A percentile compares a stretch with the other conserved stretches of the same genome.
Conservation (phyloP, 495 filamentous ascomycete species). For the Penicillium malachiteum region DNA sequence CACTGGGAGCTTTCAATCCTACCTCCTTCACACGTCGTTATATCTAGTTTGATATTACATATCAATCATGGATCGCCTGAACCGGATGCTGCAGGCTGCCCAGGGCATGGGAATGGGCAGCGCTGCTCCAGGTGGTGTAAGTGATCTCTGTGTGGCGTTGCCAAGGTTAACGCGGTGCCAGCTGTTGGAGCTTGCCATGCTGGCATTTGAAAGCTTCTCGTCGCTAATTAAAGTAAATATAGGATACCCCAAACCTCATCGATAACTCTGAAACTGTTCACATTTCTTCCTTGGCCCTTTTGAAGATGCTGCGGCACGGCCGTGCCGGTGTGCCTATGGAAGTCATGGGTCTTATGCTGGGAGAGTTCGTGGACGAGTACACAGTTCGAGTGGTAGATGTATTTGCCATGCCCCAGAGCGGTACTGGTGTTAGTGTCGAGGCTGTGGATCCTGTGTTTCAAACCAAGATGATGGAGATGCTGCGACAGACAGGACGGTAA, state of each 20-base stretch:
- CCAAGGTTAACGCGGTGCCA: constrained; percentile 4
- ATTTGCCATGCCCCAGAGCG: constrained; percentile 99
- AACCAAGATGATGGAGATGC: constrained; percentile 99
- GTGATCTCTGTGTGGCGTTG: constrained; percentile 22
- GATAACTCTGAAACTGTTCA: constrained; percentile 99
- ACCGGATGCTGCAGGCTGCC: constrained; percentile 75
- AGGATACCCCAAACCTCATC: constrained; percentile 87
- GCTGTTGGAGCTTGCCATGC: not conserved
- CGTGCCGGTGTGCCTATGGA: constrained; percentile 98
- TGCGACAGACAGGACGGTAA: constrained; percentile 92
- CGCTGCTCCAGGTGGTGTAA: constrained; percentile 73
- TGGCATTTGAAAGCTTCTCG: not conserved
- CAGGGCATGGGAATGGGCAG: constrained; percentile 74
- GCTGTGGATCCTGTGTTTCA: constrained; percentile 98
- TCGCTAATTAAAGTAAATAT: constrained; percentile 13
- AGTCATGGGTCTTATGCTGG: constrained; percentile 99
- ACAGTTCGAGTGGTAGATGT: constrained; percentile 97
- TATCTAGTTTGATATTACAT: constrained; percentile 19
- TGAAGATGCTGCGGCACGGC: constrained; percentile 98
- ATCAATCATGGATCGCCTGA: constrained; percentile 77
- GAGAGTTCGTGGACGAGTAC: constrained; percentile 98
- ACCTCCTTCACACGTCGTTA: constrained; percentile 13
- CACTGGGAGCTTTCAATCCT: constrained; percentile 32
- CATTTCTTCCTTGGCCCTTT: constrained; percentile 92
- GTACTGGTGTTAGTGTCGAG: constrained; percentile 96